A percentile compares a stretch with the other conserved stretches of the same genome.
phyloP scores from a whole-genome alignment of 2,329 filamentous ascomycete genomes.

The Apiospora kogelbergensis region DNA sequence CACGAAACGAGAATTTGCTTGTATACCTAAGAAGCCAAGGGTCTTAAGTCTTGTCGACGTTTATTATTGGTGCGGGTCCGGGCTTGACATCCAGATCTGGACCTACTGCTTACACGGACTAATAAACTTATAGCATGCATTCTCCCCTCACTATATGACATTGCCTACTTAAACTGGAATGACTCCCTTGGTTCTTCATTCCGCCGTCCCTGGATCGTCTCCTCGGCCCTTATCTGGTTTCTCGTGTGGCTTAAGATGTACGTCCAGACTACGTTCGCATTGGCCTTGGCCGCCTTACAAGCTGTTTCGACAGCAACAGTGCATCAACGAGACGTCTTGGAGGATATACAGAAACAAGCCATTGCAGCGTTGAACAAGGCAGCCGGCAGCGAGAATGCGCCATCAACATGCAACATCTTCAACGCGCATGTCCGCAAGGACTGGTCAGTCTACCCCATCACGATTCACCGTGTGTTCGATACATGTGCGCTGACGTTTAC shows the following conservation, averaged over 20 bases:
- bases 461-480: background rate
- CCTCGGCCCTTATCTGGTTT: no score
- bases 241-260: background rate
- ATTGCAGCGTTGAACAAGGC: background rate
- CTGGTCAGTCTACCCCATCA: constrained; percentile 18
- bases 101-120: background rate
- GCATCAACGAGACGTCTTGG: background rate
- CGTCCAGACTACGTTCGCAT: background rate
- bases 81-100: no score
- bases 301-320: background rate
- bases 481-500: background rate
- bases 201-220: no score
- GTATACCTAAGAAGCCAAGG: background rate
- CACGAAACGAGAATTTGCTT: background rate
- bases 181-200: background rate
- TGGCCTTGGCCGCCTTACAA: background rate
- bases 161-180: background rate
- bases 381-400: background rate
- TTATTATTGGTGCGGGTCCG: background rate
- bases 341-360: constrained; percentile 10
- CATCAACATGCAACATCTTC: constrained; percentile 6
- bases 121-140: background rate
- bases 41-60: background rate
- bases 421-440: constrained; percentile 21
- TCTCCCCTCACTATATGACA: background rate